These are phyloP conservation scores for Eucalyptus lansdowneana DNA, from an alignment of 345 rosid species.

Conservation along the genomic window DNA sequence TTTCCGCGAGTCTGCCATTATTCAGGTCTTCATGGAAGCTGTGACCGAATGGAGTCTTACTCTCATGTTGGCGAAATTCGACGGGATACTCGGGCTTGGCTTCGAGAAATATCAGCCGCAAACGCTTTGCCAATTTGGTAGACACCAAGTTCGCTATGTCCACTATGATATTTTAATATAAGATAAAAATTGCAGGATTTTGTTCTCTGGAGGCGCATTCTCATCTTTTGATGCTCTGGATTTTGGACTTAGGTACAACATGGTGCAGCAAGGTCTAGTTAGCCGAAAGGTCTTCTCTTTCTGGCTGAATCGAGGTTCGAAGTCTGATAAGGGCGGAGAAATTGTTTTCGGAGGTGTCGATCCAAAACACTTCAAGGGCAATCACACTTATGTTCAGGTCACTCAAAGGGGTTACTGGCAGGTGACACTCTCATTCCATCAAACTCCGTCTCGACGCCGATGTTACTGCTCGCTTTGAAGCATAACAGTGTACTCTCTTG, in stretches of 20 bases:
- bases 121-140: constrained; percentile 41
- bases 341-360: constrained; percentile 50
- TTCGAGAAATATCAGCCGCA: constrained; percentile 14
- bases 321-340: constrained; percentile 21
- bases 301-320: constrained; percentile 36
- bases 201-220: neutral
- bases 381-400: constrained; percentile 34
- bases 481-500: neutral
- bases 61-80: constrained; percentile 20
- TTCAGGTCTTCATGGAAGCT: constrained; percentile 39
- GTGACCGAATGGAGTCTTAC: constrained; percentile 22
- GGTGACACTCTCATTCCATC: constrained; percentile 5
- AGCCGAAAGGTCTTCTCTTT: constrained; percentile 34
- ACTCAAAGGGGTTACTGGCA: constrained; percentile 39
- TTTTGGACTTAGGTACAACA: constrained; percentile 26
- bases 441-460: neutral
- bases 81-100: constrained; percentile 44
- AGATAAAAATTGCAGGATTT: neutral
- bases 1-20: neutral
- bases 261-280: constrained; percentile 36
- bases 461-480: neutral
- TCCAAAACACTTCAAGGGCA: constrained; percentile 38
- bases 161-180: neutral
- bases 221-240: neutral
- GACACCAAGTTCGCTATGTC: neutral